These are phyloP conservation scores for Didymella keratinophila DNA, from an alignment of 2,329 filamentous ascomycete genomes.

Conservation along the genomic window DNA sequence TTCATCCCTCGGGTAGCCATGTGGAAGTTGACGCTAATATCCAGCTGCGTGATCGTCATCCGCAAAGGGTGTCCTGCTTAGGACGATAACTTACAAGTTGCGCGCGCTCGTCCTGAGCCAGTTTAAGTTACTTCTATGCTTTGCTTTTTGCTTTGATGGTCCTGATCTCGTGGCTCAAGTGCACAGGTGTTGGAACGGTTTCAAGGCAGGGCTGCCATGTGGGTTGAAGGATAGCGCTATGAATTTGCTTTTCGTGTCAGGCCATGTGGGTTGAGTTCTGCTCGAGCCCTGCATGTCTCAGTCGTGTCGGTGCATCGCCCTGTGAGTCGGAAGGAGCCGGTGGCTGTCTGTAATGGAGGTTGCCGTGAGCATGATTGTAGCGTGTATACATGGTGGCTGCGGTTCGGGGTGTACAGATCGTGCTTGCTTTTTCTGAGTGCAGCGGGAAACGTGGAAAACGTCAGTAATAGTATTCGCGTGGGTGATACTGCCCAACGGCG, in stretches of 20 bases:
- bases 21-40: background rate
- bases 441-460: conserved; percentile 8
- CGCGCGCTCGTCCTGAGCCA: too few species aligned
- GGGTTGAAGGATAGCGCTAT: background rate
- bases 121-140: too few species aligned
- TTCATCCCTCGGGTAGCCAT: background rate
- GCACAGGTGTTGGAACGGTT: too few species aligned
- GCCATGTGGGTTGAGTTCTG: background rate
- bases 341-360: background rate
- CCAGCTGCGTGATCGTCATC: background rate
- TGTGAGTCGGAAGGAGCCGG: background rate
- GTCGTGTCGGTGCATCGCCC: too few species aligned
- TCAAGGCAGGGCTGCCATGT: background rate
- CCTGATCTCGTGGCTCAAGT: too few species aligned
- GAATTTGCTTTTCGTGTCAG: background rate
- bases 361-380: too few species aligned
- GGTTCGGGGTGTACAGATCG: background rate
- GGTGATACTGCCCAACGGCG: too few species aligned
- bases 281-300: too few species aligned
- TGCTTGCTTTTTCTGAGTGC: background rate
- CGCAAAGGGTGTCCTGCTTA: too few species aligned
- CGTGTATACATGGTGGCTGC: background rate
- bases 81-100: too few species aligned
- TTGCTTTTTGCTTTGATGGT: too few species aligned
- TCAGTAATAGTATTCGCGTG: too few species aligned